Conservation (phyloP, 2,329 filamentous ascomycete species). For the Ophiostoma quercus region DNA sequence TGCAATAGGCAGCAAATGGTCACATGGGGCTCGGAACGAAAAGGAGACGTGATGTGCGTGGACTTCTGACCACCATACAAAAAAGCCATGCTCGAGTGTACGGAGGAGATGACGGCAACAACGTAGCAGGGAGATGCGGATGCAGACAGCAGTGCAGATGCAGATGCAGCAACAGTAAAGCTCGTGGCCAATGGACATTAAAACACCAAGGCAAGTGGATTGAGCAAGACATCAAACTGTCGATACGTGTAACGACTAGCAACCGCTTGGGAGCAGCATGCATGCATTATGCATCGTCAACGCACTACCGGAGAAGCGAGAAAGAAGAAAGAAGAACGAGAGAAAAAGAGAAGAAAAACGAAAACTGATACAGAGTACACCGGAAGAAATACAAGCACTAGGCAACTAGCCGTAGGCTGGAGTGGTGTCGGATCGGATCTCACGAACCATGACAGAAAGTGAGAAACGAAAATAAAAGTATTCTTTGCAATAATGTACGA, state of each 20-base stretch:
- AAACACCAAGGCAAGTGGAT: neutral
- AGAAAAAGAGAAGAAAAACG: neutral
- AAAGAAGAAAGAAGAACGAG: neutral
- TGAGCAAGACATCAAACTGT: neutral
- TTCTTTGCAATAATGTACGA: neutral
- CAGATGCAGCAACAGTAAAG: neutral
- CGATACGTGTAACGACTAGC: neutral
- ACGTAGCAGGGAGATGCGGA: too few species aligned
- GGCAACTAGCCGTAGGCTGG: neutral
- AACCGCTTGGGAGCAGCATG: neutral
- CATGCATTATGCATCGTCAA: neutral
- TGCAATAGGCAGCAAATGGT: neutral
- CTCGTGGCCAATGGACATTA: neutral
- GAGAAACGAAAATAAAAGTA: neutral
- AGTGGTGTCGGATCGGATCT: slow-evolving; percentile 6
- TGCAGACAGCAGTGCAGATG: neutral
- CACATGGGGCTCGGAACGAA: neutral
- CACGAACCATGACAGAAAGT: neutral
- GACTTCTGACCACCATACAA: neutral
- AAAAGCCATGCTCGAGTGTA: neutral
- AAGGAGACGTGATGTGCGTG: neutral
- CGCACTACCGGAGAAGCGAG: neutral
- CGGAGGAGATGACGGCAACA: neutral
- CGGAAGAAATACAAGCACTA: neutral
- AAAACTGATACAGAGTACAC: neutral